phyloP scores from a whole-genome alignment of 306 rosid species.

The Trifolium subterraneum region DNA sequence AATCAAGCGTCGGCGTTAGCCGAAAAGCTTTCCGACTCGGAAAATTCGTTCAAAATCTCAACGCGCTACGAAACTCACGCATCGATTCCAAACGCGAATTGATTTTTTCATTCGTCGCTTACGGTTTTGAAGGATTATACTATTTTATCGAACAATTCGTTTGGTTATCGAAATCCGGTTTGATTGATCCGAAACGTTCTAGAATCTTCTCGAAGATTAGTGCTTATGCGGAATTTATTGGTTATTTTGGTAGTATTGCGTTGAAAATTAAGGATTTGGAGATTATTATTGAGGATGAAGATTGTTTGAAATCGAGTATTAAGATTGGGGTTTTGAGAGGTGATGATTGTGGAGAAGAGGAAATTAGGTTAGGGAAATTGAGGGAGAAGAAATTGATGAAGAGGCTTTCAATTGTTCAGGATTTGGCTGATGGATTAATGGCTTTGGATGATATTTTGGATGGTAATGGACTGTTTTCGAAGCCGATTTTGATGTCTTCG shows the following conservation, averaged over 20 bases:
- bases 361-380: slow-evolving; percentile 52
- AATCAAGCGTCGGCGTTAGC: slow-evolving; percentile 84
- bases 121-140: slow-evolving; percentile 84
- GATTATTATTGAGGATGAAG: slow-evolving; percentile 56
- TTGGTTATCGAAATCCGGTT: slow-evolving; percentile 82
- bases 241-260: slow-evolving; percentile 44
- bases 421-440: slow-evolving; percentile 83
- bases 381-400: slow-evolving; percentile 70
- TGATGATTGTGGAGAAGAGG: slow-evolving; percentile 47
- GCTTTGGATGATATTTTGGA: slow-evolving; percentile 76
- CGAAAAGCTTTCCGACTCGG: slow-evolving; percentile 95
- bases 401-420: slow-evolving; percentile 81
- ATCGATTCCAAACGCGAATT: slow-evolving; percentile 47
- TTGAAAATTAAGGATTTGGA: slow-evolving; percentile 71
- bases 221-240: slow-evolving; percentile 43
- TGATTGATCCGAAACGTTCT: slow-evolving; percentile 40
- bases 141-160: slow-evolving; percentile 83
- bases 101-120: slow-evolving; percentile 54
- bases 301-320: slow-evolving; percentile 59
- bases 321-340: slow-evolving; percentile 38
- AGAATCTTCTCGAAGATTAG: slow-evolving; percentile 10
- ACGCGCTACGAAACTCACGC: slow-evolving; percentile 62
- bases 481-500: slow-evolving; percentile 59
- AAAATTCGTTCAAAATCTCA: slow-evolving; percentile 82
- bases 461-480: slow-evolving; percentile 62